These are phyloP conservation scores for Linaria vulgaris DNA, from an alignment of 257 asterid genomes.

Conservation along the genomic window DNA sequence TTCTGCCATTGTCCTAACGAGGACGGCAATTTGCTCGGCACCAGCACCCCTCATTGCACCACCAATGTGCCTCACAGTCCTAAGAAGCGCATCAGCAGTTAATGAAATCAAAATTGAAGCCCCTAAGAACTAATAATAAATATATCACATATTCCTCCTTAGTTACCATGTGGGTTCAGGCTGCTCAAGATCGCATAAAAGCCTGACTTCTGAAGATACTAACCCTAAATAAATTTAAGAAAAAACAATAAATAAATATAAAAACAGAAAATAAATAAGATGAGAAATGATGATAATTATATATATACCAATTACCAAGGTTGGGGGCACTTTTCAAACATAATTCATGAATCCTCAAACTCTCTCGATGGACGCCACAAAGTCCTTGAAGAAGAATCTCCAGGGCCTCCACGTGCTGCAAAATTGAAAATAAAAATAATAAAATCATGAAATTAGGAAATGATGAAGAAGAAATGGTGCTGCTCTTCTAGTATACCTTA, in stretches of 20 bases:
- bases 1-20: conserved; percentile 77
- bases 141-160: conserved; percentile 2
- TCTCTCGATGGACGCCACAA: conserved; percentile 79
- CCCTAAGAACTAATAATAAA: no score
- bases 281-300: not conserved
- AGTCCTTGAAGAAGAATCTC: conserved; percentile 97
- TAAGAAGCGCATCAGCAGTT: no score
- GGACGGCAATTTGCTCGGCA: conserved; percentile 85
- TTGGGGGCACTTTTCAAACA: conserved; percentile 82
- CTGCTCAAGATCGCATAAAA: conserved; percentile 90
- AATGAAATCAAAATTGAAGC: no score
- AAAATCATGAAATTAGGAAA: not conserved
- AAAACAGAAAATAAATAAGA: not conserved
- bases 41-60: conserved; percentile 95
- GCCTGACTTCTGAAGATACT: conserved; percentile 83
- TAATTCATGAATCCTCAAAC: conserved; percentile 76
- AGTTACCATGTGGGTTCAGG: conserved; percentile 92
- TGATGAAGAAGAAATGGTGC: not conserved
- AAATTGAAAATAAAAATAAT: conserved; percentile 7
- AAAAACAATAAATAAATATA: not conserved
- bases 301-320: conserved; percentile 55
- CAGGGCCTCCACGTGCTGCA: conserved; percentile 89
- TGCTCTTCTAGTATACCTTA: conserved; percentile 39
- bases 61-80: conserved; percentile 95
- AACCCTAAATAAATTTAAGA: conserved; percentile 53